phyloP scores from a whole-genome alignment of 2,329 filamentous ascomycete genomes.

The Xylariaceae sp. region DNA sequence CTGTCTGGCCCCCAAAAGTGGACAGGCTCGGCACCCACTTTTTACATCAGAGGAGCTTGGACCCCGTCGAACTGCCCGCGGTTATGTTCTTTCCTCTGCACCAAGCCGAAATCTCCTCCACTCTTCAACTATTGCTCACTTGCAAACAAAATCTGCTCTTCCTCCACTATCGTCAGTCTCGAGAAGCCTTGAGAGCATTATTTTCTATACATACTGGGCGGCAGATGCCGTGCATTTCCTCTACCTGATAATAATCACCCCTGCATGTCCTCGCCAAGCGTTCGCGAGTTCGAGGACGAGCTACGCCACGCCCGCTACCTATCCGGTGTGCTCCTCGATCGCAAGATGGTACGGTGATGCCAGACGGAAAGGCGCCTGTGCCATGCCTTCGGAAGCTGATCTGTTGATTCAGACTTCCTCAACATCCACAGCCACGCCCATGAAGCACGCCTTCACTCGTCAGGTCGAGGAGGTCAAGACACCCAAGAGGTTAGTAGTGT shows the following conservation, averaged over 20 bases:
- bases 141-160: no score
- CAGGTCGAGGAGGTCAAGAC: conserved; percentile 79
- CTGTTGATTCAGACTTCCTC: conserved; percentile 53
- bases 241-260: no score
- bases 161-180: background rate
- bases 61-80: no score
- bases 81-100: no score
- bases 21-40: no score
- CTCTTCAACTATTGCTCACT: no score
- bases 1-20: no score
- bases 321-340: conserved; percentile 10
- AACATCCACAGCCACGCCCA: conserved; percentile 63
- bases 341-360: conserved; percentile 15
- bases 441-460: conserved; percentile 67
- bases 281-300: conserved; percentile 12
- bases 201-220: no score
- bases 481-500: conserved; percentile 73
- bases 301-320: conserved; percentile 13
- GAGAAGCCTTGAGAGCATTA: background rate
- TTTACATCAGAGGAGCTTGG: no score
- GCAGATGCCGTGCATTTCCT: no score
- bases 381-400: background rate
- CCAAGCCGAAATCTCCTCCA: no score
- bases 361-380: background rate
- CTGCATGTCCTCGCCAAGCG: conserved; percentile 17